These are phyloP conservation scores for Harringtonia aguacate DNA, from an alignment of 2,329 filamentous ascomycete genomes.

Conservation along the genomic window DNA sequence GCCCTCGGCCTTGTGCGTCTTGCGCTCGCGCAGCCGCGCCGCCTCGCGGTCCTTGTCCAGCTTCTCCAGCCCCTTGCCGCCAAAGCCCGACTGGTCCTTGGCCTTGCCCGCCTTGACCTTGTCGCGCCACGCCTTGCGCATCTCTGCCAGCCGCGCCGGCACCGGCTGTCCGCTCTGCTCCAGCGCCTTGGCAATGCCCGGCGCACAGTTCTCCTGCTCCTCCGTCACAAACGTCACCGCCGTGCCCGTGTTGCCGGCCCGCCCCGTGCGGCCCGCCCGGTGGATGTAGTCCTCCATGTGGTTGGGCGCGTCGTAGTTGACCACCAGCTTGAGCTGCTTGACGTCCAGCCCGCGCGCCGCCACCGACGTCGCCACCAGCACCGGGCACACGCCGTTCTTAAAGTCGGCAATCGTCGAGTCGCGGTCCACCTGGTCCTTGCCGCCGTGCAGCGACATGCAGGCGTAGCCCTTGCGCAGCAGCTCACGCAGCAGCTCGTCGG, in stretches of 20 bases:
- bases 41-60: conserved; percentile 87
- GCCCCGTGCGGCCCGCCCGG: conserved; percentile 82
- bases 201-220: conserved; percentile 82
- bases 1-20: conserved; percentile 80
- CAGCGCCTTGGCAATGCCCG: conserved; percentile 83
- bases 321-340: conserved; percentile 87
- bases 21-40: conserved; percentile 74
- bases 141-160: conserved; percentile 56
- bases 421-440: conserved; percentile 86
- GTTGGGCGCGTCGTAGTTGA: conserved; percentile 92
- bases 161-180: conserved; percentile 81
- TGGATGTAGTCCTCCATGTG: conserved; percentile 97
- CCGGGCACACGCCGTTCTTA: conserved; percentile 80
- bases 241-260: conserved; percentile 88
- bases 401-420: conserved; percentile 90
- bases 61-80: conserved; percentile 85
- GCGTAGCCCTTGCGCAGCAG: conserved; percentile 77
- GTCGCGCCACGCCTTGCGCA: conserved; percentile 66
- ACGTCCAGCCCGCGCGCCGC: conserved; percentile 92
- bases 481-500: conserved; percentile 68
- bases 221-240: conserved; percentile 90
- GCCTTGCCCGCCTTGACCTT: conserved; percentile 91
- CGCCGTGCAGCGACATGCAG: conserved; percentile 88
- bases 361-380: conserved; percentile 90
- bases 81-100: conserved; percentile 83